Percentiles rank a stretch among this genome's conserved stretches.
These are phyloP conservation scores for Leavenworthia alabamica DNA, from an alignment of 345 rosid genomes.

Conservation along the genomic window DNA sequence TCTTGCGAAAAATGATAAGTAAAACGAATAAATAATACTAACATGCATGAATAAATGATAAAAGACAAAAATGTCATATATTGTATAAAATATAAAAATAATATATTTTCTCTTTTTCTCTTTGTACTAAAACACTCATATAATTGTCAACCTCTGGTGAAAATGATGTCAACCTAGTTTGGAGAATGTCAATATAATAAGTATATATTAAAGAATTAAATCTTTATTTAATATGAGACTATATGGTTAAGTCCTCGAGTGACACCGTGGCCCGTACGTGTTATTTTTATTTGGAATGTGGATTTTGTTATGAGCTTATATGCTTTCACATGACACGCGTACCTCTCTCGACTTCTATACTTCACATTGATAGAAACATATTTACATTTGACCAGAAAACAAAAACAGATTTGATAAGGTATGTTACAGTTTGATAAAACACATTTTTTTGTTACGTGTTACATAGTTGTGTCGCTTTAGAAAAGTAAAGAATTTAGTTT, in stretches of 20 bases:
- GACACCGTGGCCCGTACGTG: constrained; percentile 28
- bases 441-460: no score
- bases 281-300: background rate
- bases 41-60: background rate
- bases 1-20: no score
- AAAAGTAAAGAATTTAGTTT: no score
- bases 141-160: constrained; percentile 5
- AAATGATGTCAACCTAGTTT: constrained; percentile 1
- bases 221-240: background rate
- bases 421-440: no score
- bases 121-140: background rate
- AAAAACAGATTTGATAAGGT: no score
- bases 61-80: background rate
- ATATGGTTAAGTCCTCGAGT: background rate
- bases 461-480: background rate
- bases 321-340: constrained; percentile 6
- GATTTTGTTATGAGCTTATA: background rate
- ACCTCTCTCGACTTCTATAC: no score
- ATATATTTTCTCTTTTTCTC: background rate
- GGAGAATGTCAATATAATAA: constrained; percentile 5
- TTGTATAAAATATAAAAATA: no score
- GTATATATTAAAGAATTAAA: background rate
- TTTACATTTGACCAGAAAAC: no score
- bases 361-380: no score
- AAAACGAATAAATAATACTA: no score